phyloP scores from a whole-genome alignment of 2,329 filamentous ascomycete species.

The Penicillium sp. region DNA sequence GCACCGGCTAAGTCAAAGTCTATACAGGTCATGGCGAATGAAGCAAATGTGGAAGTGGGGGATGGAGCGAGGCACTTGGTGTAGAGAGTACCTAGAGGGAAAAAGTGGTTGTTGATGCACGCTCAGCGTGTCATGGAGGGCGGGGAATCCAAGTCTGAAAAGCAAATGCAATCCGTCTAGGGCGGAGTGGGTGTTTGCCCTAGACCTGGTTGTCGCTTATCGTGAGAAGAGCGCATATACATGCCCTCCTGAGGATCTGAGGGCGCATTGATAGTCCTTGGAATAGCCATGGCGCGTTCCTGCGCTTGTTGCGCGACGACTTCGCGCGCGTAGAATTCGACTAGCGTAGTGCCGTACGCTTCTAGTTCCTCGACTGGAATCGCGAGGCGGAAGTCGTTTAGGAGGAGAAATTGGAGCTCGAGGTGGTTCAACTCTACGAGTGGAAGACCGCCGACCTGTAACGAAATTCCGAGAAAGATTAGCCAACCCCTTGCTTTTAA shows the following conservation, averaged over 20 bases:
- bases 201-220: constrained; percentile 30
- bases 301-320: constrained; percentile 69
- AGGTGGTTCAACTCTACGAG: constrained; percentile 92
- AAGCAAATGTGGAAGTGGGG: constrained; percentile 11
- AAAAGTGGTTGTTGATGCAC: constrained; percentile 1
- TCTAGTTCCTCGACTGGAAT: constrained; percentile 95
- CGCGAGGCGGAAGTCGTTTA: constrained; percentile 94
- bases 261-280: constrained; percentile 23
- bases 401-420: constrained; percentile 89
- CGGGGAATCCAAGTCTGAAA: background rate
- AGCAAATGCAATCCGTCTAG: constrained; percentile 16
- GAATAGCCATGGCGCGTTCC: constrained; percentile 25
- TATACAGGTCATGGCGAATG: constrained; percentile 30
- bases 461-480: background rate
- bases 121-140: constrained; percentile 16
- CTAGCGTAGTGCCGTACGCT: constrained; percentile 96
- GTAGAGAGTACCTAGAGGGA: background rate
- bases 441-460: constrained; percentile 93
- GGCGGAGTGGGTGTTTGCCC: constrained; percentile 43
- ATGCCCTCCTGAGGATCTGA: constrained; percentile 29
- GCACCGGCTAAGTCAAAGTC: constrained; percentile 23
- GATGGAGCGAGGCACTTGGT: background rate
- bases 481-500: constrained; percentile 1
- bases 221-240: constrained; percentile 36
- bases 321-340: constrained; percentile 95